Evolutionary conservation across 768 basidiomycete genomes (phyloP).

Genomic region (Macrocybe gigantea): DNA sequence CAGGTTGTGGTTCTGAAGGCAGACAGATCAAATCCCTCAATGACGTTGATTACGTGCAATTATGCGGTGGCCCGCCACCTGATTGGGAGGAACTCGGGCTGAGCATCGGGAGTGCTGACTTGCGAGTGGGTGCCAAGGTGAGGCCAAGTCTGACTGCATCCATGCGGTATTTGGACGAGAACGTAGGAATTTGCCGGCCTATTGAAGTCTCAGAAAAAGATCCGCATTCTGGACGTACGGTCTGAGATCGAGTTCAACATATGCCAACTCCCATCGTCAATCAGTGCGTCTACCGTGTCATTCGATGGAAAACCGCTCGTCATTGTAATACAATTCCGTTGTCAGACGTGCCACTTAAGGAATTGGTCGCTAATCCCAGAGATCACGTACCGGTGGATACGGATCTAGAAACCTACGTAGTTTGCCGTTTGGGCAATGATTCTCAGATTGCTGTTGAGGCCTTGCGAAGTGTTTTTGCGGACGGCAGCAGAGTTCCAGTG

Average conservation of each 20-base stretch:
- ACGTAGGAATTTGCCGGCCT: conserved; percentile 20
- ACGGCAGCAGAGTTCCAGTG: conserved; percentile 11
- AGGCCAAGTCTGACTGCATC: neutral
- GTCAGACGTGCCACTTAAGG: conserved; percentile 68
- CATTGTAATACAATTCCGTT: neutral
- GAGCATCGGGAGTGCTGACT: conserved; percentile 27
- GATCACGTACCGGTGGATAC: conserved; percentile 25
- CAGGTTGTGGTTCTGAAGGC: conserved; percentile 62
- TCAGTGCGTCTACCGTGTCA: conserved; percentile 42
- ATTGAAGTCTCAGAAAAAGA: conserved; percentile 20
- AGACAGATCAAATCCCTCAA: conserved; percentile 40
- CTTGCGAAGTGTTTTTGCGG: conserved; percentile 31
- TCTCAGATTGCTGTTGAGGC: conserved; percentile 82
- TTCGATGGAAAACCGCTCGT: neutral
- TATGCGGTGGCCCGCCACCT: conserved; percentile 72
- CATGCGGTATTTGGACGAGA: neutral
- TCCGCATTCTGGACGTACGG: conserved; percentile 73
- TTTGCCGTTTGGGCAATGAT: conserved; percentile 92
- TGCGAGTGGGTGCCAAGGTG: conserved; percentile 42
- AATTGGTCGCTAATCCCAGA: conserved; percentile 58
- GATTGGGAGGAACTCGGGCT: conserved; percentile 61
- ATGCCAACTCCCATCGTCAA: conserved; percentile 69
- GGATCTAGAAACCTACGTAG: conserved; percentile 40
- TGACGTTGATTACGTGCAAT: conserved; percentile 74
- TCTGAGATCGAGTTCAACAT: conserved; percentile 79